phyloP scores from a whole-genome alignment of 163 green algal species.

The Scenedesmus sp. region DNA sequence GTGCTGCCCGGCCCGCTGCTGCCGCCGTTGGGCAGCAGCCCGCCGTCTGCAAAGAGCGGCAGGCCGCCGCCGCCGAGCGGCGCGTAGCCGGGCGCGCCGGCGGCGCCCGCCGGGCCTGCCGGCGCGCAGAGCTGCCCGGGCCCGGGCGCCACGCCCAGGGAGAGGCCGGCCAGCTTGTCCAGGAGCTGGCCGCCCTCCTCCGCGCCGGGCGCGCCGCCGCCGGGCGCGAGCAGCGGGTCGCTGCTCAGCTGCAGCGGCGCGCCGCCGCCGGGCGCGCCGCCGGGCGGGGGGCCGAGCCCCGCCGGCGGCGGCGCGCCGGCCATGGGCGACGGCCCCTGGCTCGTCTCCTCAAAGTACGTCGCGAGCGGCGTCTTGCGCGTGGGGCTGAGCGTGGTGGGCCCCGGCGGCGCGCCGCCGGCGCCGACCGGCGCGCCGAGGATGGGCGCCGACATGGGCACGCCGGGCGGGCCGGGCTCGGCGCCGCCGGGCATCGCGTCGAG shows the following conservation, averaged over 20 bases:
- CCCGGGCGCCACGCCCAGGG: background rate
- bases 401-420: background rate
- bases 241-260: background rate
- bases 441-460: conserved; percentile 6
- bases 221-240: background rate
- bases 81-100: too few species aligned
- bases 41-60: conserved; percentile 22
- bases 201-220: background rate
- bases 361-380: conserved; percentile 30
- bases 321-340: background rate
- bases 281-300: background rate
- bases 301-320: background rate
- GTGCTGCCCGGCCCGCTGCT: conserved; percentile 8
- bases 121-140: background rate
- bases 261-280: background rate
- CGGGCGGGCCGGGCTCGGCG: background rate
- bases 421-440: background rate
- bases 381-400: conserved; percentile 13
- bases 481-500: conserved; percentile 25
- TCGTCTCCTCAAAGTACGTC: conserved; percentile 38
- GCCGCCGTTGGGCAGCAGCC: background rate
- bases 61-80: background rate
- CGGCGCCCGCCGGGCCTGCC: too few species aligned
- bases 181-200: background rate
- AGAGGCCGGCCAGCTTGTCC: background rate